phyloP scores from a whole-genome alignment of 2,329 filamentous ascomycete species.

The Teratosphaeria epicoccoides region DNA sequence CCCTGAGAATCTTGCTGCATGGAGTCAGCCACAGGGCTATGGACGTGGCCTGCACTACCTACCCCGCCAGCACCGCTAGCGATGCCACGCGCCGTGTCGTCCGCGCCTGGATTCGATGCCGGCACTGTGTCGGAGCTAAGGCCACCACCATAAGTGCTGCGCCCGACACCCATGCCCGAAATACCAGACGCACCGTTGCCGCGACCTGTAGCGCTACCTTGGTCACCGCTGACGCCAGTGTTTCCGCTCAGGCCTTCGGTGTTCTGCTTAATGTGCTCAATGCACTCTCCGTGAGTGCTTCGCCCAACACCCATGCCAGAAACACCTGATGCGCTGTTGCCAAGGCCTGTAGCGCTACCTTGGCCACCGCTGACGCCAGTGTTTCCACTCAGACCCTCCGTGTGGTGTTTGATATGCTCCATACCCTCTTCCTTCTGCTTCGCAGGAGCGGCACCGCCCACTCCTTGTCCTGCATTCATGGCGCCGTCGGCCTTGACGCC shows the following conservation, averaged over 20 bases:
- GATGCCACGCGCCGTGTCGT: neutral
- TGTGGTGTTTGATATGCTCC: conserved; percentile 5
- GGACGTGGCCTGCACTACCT: conserved; percentile 10
- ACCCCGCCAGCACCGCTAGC: conserved; percentile 9
- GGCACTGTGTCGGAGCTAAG: neutral
- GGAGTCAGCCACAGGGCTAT: conserved; percentile 8
- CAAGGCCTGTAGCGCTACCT: neutral
- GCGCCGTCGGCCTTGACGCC: conserved; percentile 6
- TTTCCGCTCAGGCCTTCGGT: neutral
- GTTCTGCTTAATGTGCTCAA: conserved; percentile 6
- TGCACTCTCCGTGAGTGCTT: conserved; percentile 3
- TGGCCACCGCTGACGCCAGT: neutral
- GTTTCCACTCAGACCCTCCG: neutral
- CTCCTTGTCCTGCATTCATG: conserved; percentile 4
- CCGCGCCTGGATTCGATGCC: neutral
- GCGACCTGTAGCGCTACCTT: neutral
- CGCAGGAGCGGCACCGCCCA: conserved; percentile 4
- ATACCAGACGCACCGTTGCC: neutral
- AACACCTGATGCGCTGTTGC: neutral
- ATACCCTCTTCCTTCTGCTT: conserved; percentile 4
- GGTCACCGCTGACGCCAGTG: neutral
- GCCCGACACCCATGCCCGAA: neutral
- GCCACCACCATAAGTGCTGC: neutral
- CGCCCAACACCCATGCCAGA: neutral
- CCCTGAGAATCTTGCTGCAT: conserved; percentile 6